phyloP scores from a whole-genome alignment of 352 stramenopile species.

The Globisporangium carolinianum region DNA sequence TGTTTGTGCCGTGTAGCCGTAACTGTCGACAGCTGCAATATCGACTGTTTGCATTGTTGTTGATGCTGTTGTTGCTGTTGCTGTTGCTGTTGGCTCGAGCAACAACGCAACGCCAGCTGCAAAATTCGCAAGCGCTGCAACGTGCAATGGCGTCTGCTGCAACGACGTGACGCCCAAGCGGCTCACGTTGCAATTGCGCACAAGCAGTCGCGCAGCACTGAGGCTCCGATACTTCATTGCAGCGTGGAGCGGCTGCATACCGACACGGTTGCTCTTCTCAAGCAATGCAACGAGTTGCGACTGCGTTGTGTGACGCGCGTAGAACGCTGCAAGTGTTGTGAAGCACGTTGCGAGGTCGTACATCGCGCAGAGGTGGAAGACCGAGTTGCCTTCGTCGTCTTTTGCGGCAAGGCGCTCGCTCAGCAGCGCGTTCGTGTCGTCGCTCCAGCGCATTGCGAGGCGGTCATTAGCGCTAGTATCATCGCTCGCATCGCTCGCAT shows the following conservation, averaged over 20 bases:
- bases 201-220: slow-evolving; percentile 17
- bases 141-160: slow-evolving; percentile 57
- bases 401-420: slow-evolving; percentile 39
- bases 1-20: slow-evolving; percentile 43
- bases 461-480: too few species aligned
- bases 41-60: slow-evolving; percentile 18
- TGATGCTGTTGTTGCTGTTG: too few species aligned
- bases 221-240: slow-evolving; percentile 57
- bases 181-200: slow-evolving; percentile 35
- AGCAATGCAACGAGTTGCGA: slow-evolving; percentile 29
- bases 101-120: slow-evolving; percentile 38
- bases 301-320: slow-evolving; percentile 24
- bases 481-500: not conserved
- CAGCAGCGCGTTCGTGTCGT: slow-evolving; percentile 40
- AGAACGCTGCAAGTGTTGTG: slow-evolving; percentile 38
- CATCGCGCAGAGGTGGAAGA: slow-evolving; percentile 76
- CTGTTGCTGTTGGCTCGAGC: not conserved
- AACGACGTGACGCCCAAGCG: slow-evolving; percentile 39
- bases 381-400: slow-evolving; percentile 71
- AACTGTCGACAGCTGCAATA: slow-evolving; percentile 29
- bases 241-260: slow-evolving; percentile 54
- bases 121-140: slow-evolving; percentile 52
- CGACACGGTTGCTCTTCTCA: slow-evolving; percentile 57
- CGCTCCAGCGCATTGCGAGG: slow-evolving; percentile 3
- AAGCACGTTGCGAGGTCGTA: slow-evolving; percentile 47